A percentile compares a stretch with the other conserved stretches of the same genome.
Evolutionary conservation across 306 rosid genomes (phyloP).

Genomic region (Crotalaria pallida): DNA sequence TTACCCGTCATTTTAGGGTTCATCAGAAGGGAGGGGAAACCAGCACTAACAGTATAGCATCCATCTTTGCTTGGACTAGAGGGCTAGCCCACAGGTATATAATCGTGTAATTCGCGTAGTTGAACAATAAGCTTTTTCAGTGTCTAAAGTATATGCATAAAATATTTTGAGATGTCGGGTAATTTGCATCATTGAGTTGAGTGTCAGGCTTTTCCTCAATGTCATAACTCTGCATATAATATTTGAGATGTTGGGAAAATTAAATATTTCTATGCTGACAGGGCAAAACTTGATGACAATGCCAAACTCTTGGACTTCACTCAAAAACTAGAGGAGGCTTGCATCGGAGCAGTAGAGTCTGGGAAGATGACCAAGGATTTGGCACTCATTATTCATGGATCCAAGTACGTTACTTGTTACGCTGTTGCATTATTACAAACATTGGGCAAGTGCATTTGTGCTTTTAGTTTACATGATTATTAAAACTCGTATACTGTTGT

Average conservation of each 20-base stretch:
- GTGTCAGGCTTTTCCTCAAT: background rate
- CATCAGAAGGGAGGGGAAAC: constrained; percentile 99
- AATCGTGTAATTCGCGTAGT: background rate
- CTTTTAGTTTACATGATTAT: constrained; percentile 2
- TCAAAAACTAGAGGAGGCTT: constrained; percentile 78
- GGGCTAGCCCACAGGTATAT: constrained; percentile 93
- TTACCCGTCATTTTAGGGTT: constrained; percentile 92
- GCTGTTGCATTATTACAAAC: background rate
- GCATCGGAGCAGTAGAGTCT: constrained; percentile 73
- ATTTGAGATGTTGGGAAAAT: background rate
- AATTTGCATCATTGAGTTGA: too few relatives aligned
- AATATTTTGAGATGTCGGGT: background rate
- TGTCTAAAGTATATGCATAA: background rate
- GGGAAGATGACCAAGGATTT: constrained; percentile 99
- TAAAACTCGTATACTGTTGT: background rate
- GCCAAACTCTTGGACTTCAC: constrained; percentile 66
- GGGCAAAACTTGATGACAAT: constrained; percentile 91
- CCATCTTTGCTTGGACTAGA: constrained; percentile 97
- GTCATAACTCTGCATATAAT: background rate
- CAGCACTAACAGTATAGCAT: constrained; percentile 99
- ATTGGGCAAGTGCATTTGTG: background rate
- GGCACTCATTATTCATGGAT: constrained; percentile 86
- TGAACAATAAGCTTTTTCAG: background rate
- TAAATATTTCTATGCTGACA: constrained; percentile 19
- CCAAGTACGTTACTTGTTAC: constrained; percentile 48